A percentile compares a stretch with the other conserved stretches of the same genome.
Conservation (phyloP, 371 early-diverging fungal species). For the Funneliformis caledonium region DNA sequence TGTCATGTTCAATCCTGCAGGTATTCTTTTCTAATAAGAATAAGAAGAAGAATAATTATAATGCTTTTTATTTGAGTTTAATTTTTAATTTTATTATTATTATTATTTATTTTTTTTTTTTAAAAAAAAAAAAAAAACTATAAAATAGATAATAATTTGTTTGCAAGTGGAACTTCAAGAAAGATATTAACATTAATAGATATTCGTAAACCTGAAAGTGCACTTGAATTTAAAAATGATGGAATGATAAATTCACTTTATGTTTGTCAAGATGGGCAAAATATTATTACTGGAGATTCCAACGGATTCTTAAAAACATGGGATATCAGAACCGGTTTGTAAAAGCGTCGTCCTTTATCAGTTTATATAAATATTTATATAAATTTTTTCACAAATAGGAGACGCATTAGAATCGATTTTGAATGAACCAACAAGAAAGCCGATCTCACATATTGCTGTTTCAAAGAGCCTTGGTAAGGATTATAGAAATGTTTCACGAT, state of each 20-base stretch:
- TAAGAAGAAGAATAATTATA: neutral
- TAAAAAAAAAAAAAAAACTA: neutral
- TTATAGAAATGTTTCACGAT: neutral
- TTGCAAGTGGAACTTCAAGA: conserved; percentile 80
- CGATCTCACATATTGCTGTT: conserved; percentile 77
- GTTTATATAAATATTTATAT: neutral
- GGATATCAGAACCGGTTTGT: conserved; percentile 78
- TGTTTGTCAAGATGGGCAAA: conserved; percentile 72
- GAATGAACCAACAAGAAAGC: conserved; percentile 73
- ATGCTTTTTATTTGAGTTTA: too few relatives aligned
- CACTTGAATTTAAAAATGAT: conserved; percentile 65
- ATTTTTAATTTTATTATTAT: neutral
- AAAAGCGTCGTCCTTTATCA: neutral
- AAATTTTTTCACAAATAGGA: neutral
- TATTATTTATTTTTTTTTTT: neutral
- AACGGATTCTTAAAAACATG: conserved; percentile 80
- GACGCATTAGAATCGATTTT: conserved; percentile 51
- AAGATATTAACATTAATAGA: conserved; percentile 77
- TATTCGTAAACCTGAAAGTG: conserved; percentile 56
- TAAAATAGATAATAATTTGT: conserved; percentile 67
- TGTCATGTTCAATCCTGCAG: conserved; percentile 77
- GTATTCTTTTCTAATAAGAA: conserved; percentile 46
- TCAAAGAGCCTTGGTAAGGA: conserved; percentile 20
- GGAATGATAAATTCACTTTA: conserved; percentile 83
- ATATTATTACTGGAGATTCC: conserved; percentile 82